Conservation (phyloP, 352 stramenopile genomes). For the Phytopythium boreale region DNA sequence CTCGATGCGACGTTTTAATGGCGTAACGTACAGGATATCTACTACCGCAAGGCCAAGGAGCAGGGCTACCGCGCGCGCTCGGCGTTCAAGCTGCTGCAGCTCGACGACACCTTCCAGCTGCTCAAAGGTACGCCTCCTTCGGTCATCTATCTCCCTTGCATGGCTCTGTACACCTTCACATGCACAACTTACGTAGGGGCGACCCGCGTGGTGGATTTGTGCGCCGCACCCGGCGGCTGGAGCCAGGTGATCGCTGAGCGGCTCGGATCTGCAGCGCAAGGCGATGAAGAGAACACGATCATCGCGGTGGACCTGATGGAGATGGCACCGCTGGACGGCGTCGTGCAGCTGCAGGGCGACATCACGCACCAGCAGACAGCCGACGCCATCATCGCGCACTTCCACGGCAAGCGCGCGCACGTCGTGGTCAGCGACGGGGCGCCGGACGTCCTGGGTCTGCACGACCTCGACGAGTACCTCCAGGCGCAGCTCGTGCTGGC, state of each 20-base stretch:
- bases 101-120: constrained; percentile 98
- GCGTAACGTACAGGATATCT: too few relatives aligned
- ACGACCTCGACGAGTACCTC: constrained; percentile 82
- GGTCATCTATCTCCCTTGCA: too few relatives aligned
- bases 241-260: constrained; percentile 83
- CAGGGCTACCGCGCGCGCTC: constrained; percentile 96
- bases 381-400: constrained; percentile 67
- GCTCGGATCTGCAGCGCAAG: constrained; percentile 23
- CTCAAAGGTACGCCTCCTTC: constrained; percentile 54
- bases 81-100: constrained; percentile 98
- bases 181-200: too few relatives aligned
- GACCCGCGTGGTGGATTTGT: constrained; percentile 79
- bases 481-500: constrained; percentile 78
- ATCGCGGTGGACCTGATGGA: constrained; percentile 89
- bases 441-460: constrained; percentile 93
- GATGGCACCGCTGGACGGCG: constrained; percentile 95
- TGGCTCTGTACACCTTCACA: too few relatives aligned
- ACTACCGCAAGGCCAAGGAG: constrained; percentile 92
- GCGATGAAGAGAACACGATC: constrained; percentile 29
- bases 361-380: constrained; percentile 79
- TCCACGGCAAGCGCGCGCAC: constrained; percentile 88
- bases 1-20: too few relatives aligned
- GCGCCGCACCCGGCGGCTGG: constrained; percentile 81
- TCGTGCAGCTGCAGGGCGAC: constrained; percentile 75
- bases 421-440: constrained; percentile 99